Evolutionary conservation across 2,329 filamentous ascomycete species (phyloP).

Genomic region (Aspergillus latus): DNA sequence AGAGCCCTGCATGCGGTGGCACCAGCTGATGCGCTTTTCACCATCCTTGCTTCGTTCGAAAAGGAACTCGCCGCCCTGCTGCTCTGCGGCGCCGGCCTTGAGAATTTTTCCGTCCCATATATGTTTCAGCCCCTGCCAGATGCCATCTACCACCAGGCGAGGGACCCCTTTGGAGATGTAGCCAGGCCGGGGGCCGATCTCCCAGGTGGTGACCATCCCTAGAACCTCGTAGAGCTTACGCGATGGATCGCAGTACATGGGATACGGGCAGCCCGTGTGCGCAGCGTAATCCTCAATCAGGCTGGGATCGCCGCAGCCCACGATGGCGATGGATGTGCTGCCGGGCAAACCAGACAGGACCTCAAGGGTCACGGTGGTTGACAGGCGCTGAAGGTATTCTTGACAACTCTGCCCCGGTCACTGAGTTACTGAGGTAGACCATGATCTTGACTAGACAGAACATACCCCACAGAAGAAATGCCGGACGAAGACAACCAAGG

Average conservation of each 20-base stretch:
- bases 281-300: slow-evolving; percentile 67
- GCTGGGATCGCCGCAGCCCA: slow-evolving; percentile 69
- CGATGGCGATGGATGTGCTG: slow-evolving; percentile 63
- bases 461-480: slow-evolving; percentile 80
- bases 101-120: slow-evolving; percentile 58
- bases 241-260: slow-evolving; percentile 75
- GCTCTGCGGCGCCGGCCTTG: slow-evolving; percentile 64
- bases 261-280: slow-evolving; percentile 65
- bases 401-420: slow-evolving; percentile 67
- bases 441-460: slow-evolving; percentile 18
- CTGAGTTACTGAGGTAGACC: not conserved
- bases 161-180: slow-evolving; percentile 61
- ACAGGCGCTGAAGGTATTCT: slow-evolving; percentile 67
- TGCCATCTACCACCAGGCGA: slow-evolving; percentile 48
- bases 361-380: slow-evolving; percentile 53
- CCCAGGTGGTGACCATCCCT: slow-evolving; percentile 66
- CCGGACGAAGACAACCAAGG: slow-evolving; percentile 71
- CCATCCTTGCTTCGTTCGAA: slow-evolving; percentile 53
- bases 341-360: slow-evolving; percentile 47
- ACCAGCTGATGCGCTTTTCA: slow-evolving; percentile 63
- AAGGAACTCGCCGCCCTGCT: slow-evolving; percentile 77
- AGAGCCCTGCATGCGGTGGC: slow-evolving; percentile 77
- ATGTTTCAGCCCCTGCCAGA: slow-evolving; percentile 61
- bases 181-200: slow-evolving; percentile 60
- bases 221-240: slow-evolving; percentile 65